A percentile compares a stretch with the other conserved stretches of the same genome.
Evolutionary conservation across 2,329 filamentous ascomycete species (phyloP).

Genomic region (Penicillium verrucosum): DNA sequence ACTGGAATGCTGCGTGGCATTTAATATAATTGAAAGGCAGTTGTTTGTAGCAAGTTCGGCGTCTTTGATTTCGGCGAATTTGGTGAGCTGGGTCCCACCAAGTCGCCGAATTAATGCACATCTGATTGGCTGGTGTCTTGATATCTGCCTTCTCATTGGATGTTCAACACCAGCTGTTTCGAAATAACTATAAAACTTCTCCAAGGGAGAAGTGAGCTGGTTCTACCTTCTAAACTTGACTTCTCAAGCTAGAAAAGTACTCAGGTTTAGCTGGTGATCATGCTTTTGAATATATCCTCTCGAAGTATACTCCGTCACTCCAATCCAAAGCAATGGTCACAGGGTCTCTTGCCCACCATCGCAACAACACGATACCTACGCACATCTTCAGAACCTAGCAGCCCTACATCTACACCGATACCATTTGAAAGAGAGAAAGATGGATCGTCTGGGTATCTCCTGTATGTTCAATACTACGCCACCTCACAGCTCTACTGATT

Average conservation of each 20-base stretch:
- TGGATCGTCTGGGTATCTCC: slow-evolving; percentile 5
- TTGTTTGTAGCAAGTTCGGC: slow-evolving; percentile 1
- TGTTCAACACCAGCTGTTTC: not conserved
- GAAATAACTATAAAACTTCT: not conserved
- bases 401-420: not conserved
- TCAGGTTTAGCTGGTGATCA: not conserved
- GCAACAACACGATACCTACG: not conserved
- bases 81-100: not conserved
- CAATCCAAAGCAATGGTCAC: not conserved
- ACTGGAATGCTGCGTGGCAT: slow-evolving; percentile 7
- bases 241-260: not conserved
- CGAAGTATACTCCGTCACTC: not conserved
- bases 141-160: not conserved
- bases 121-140: not conserved
- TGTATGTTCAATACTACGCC: slow-evolving; percentile 1
- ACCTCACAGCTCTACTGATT: not conserved
- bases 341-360: not conserved
- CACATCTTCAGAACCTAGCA: not conserved
- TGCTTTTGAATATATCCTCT: not conserved
- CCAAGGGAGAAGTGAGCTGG: not conserved
- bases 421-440: not conserved
- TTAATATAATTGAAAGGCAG: not conserved
- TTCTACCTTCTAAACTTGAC: not conserved
- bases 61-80: slow-evolving; percentile 8
- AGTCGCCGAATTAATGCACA: slow-evolving; percentile 3